Evolutionary conservation across 2,329 filamentous ascomycete species (phyloP), one percentile per base, ranked within the genome.

Genomic region (Xylariaceae sp.): DNA sequence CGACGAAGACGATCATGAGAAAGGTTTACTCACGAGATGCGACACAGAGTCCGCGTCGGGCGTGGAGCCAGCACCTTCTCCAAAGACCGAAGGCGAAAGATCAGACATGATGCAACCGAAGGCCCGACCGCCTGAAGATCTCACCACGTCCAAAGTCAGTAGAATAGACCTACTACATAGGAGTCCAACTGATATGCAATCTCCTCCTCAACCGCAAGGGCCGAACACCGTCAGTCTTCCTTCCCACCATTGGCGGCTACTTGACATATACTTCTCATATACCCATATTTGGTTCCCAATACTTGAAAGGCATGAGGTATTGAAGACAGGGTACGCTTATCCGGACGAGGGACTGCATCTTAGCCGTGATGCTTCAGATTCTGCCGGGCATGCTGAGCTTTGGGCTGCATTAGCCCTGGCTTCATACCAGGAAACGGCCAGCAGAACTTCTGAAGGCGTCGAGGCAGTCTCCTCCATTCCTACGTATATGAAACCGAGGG

Each of bases 221-320:
- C 37, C 29, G 12, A 37, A 33, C 4, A 24, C 33, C 11, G 12
- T 52, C 8, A 14, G 26, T 33, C 74, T 89, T 0, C 86, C 81
- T 14, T 67, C 71, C 14, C 81, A 84, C 66, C 83, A 80, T 68
- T 86, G 79, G 76, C 77, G 81, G 2, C 78, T 92, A 3, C 75
- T 92, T 34, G 87, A 92, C 63, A 80, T 89, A 4, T 92, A 91
- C 69, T 89, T 91, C 58, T 84, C 88, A 1, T 91, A 90, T 65
- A 90, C 87, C 0, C 88, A 92, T 69, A 86, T 83, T 50, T 93
- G 90, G 90, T 79, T 93, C 23, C 90, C 90, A 0, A 86, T 93
- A 23, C 77, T 88, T 9, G 87, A 91, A 61, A 88, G 87, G 60
- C 82, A 88, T 45, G 80, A 82, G 37, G 75, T 90, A 4, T 75